Conservation (phyloP, 257 asterid genomes). For the Verbascum thapsus region DNA sequence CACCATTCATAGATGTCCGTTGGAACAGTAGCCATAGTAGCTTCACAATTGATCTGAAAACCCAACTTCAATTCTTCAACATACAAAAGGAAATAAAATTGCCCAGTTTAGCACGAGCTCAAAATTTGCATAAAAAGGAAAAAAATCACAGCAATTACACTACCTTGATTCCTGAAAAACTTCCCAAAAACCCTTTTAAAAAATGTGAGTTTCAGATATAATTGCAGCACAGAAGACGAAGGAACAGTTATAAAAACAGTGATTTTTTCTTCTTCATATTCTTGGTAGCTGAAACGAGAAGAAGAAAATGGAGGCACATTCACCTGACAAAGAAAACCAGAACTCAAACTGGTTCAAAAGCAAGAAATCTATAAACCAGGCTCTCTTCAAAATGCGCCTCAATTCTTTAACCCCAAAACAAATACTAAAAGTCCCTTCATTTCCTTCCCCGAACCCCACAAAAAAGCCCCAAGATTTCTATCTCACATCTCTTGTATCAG, state of each 20-base stretch:
- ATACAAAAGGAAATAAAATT: not conserved
- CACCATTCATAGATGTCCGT: slow-evolving; percentile 27
- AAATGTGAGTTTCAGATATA: slow-evolving; percentile 24
- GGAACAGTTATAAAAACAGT: not conserved
- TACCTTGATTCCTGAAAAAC: not conserved
- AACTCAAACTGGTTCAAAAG: slow-evolving; percentile 53
- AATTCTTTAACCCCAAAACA: slow-evolving; percentile 42
- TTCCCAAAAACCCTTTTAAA: not conserved
- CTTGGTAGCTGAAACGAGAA: not conserved
- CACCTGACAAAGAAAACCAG: slow-evolving; percentile 49
- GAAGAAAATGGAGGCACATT: slow-evolving; percentile 44
- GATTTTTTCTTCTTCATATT: not conserved
- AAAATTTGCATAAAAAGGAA: not conserved
- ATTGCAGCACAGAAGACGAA: slow-evolving; percentile 1
- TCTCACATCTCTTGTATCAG: slow-evolving; percentile 46
- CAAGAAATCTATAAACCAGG: slow-evolving; percentile 67
- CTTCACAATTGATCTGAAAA: not conserved
- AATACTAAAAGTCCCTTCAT: no score
- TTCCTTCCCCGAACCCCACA: slow-evolving; percentile 28
- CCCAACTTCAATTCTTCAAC: not conserved
- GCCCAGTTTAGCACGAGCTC: not conserved
- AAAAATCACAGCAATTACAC: not conserved
- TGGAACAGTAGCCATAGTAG: slow-evolving; percentile 26
- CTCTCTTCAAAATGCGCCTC: slow-evolving; percentile 60
- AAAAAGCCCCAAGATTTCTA: slow-evolving; percentile 43